Evolutionary conservation across 371 early-diverging fungal species (phyloP), one percentile per base, ranked within the genome.

Genomic region (Amoeboaphelidium protococcarum): DNA sequence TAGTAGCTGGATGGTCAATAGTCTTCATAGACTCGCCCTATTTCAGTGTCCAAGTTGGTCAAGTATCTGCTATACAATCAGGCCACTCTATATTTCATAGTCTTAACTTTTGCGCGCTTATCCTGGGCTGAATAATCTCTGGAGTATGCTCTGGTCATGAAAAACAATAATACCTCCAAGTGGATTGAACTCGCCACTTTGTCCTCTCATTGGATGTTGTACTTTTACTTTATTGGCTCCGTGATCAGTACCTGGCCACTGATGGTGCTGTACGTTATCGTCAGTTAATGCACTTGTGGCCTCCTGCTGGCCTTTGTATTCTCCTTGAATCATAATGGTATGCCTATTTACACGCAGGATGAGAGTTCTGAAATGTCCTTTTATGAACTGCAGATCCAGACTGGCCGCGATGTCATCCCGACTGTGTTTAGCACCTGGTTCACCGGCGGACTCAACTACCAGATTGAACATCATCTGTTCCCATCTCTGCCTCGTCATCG

Each of bases 321-420:
- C 56, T 73, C 78, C 23, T 59, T 85, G 42, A 85, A 85, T 62
- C 86, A 85, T 60, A 81, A 77, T 56, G 86, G 86, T 40, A 85
- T 82, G 83, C 76, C 78, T 10, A 71, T 85, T 23, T 73, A 77
- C 56, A 68, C 69, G n/a, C 56, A 65, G 49, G 68, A 74, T 42
- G 72, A 78, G 54, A 70, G 78, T 19, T 62, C 67, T 22, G 55
- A 64, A 3, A 72, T 76, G 67, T 76, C 78, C 49, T 82, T 82
- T 49, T 83, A 71, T 57, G 69, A 73, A 50, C 71, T 78, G 43
- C 78, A 78, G 51, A 71, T 79, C 27, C 57, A 74, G 40, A 82
- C 86, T 25, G 82, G 82, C 21, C 74, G 86, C 48, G 75, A 85
- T 63, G 80, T 85, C 23, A 52, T 57, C 25, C 25, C 26, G 3